Base-by-base conservation (phyloP, 345 rosid genomes). In the Raphanus raphanistrum region DNA sequence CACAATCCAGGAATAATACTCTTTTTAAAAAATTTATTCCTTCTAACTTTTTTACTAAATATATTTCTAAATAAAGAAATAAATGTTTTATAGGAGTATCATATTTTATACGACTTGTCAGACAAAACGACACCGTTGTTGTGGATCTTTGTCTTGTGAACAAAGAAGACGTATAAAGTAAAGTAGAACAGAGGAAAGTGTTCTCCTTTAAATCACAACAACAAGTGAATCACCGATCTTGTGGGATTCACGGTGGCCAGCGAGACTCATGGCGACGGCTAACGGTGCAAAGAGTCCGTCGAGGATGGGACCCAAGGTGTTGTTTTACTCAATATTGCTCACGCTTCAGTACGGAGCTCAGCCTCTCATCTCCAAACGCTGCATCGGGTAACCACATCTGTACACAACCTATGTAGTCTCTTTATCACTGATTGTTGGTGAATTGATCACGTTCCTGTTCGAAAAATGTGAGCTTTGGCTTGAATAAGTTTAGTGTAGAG, bases 321-420 rank as follows among this genome's bases (percentile, higher is more conserved):
- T 85, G 87, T 55, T 93, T 59, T 93, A 83, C 84, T 95, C 96
- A 62, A 66, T 89, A 27, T 67, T 93, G 61, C 98, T 95, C 50
- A 73, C 92, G 77, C 72, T 95, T 79, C 99, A 95, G 81, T 95
- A 95, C 77, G 98, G 97, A 26, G 89, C 89, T 17, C 99, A 95
- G 77, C 99, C 99, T 84, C 84, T 93, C 68, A 86, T 95, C 85
- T 90, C 98, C 86, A 95, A 91, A 80, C 86, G 96, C 78, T 95
- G 86, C 84, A 86, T 80, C 74, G 80, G 97, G 99, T 92, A 48
- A 65, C 69, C 63, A 12, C 74, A 8, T 31, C 79, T 73, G 7
- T 1, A 60, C 25, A 64, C 61, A 41, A 26, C 10, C 58, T 7
- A 2, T 52, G 55, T 35, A 32, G 10, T 48, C 55, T 48, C 55